Evolutionary conservation across 2,329 filamentous ascomycete species (phyloP).

Genomic region (Xylaria hypoxylon): DNA sequence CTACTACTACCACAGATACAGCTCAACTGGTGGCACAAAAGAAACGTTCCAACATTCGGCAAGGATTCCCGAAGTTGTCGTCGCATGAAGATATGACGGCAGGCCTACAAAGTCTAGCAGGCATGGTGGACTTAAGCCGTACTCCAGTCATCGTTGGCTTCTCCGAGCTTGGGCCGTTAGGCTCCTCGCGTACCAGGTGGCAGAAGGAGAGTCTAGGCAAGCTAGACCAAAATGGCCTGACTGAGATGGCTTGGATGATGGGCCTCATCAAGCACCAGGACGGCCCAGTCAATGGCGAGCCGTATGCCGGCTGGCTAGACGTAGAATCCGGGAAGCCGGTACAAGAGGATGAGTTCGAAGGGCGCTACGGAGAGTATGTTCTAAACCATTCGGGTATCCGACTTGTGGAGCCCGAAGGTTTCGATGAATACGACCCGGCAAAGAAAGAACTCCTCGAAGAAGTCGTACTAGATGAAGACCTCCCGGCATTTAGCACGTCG

Average conservation of each 20-base stretch:
- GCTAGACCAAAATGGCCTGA: conserved; percentile 95
- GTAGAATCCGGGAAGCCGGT: conserved; percentile 93
- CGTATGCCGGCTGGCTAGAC: conserved; percentile 97
- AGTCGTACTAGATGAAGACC: conserved; percentile 95
- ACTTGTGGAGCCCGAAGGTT: conserved; percentile 95
- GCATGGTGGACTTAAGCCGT: conserved; percentile 98
- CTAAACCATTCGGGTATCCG: conserved; percentile 97
- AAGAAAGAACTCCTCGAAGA: conserved; percentile 99
- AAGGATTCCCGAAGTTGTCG: conserved; percentile 73
- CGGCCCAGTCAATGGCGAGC: conserved; percentile 93
- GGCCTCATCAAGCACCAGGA: conserved; percentile 99
- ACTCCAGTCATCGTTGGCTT: conserved; percentile 98
- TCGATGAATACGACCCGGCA: conserved; percentile 95
- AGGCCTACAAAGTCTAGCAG: conserved; percentile 86
- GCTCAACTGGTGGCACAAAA: conserved; percentile 8
- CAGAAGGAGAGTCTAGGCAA: conserved; percentile 98
- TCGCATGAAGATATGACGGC: conserved; percentile 92
- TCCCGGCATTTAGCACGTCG: conserved; percentile 95
- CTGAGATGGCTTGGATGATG: conserved; percentile 99
- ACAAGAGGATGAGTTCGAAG: conserved; percentile 96
- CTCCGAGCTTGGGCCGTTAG: conserved; percentile 95
- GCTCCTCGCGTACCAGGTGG: conserved; percentile 97
- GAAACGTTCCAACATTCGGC: conserved; percentile 35
- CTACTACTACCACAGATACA: neutral
- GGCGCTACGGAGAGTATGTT: conserved; percentile 96